Percentiles rank a stretch among this genome's conserved stretches.
Conservation (phyloP, 2,329 filamentous ascomycete genomes). For the Aspergillus flavus region DNA sequence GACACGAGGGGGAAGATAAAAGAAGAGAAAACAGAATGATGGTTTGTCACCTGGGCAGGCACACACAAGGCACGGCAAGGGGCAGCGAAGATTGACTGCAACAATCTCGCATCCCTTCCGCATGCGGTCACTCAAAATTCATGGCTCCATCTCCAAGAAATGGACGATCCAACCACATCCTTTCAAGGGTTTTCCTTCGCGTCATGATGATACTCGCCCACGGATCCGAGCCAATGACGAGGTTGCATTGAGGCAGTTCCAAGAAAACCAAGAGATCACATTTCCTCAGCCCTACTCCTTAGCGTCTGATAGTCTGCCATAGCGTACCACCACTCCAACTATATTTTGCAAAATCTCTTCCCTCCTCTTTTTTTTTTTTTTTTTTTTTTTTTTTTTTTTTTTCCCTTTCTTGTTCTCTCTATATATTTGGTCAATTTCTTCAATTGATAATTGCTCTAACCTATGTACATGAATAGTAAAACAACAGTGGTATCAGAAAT, state of each 20-base stretch:
- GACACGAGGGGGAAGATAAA: neutral
- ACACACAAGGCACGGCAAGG: slow-evolving; percentile 4
- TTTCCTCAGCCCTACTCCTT: slow-evolving; percentile 2
- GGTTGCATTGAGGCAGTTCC: neutral
- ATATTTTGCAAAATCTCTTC: neutral
- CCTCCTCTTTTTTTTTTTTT: too few relatives aligned
- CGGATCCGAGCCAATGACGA: slow-evolving; percentile 3
- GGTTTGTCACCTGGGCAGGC: neutral
- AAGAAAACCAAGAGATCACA: neutral
- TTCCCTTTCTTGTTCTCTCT: too few relatives aligned
- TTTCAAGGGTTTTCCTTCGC: slow-evolving; percentile 1
- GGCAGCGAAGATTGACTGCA: neutral
- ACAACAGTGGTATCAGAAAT: slow-evolving; percentile 3
- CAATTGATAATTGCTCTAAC: neutral
- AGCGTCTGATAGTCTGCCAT: neutral
- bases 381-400: neutral
- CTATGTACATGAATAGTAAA: slow-evolving; percentile 8
- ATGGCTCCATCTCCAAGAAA: neutral
- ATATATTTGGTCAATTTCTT: neutral
- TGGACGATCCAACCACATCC: neutral
- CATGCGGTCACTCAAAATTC: neutral
- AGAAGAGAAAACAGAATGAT: neutral
- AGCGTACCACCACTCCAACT: neutral
- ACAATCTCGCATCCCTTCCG: neutral
- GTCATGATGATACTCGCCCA: slow-evolving; percentile 6